Percentiles rank a stretch among this genome's conserved stretches.
Conservation (phyloP, 139 green algal genomes). For the Haematococcus sp. region DNA sequence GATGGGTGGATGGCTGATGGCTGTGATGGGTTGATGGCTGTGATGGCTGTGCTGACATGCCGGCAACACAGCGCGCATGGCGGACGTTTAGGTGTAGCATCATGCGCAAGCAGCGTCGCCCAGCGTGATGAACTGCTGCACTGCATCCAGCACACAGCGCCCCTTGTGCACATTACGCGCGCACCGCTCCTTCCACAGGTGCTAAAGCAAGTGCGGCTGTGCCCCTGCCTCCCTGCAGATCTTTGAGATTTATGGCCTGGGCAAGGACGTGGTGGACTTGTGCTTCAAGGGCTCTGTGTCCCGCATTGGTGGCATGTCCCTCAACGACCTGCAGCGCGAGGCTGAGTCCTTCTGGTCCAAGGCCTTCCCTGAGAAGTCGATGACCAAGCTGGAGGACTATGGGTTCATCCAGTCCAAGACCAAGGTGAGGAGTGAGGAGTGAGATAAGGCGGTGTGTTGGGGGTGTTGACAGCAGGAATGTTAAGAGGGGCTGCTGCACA, state of each 20-base stretch:
- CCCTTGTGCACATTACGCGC: too few relatives aligned
- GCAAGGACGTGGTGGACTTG: constrained; percentile 84
- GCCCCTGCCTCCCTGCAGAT: constrained; percentile 90
- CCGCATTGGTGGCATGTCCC: constrained; percentile 93
- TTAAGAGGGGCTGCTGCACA: background rate
- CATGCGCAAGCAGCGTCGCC: too few relatives aligned
- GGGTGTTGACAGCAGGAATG: background rate
- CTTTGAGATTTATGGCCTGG: constrained; percentile 98
- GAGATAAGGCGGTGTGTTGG: background rate
- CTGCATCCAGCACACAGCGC: too few relatives aligned
- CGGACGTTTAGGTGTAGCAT: too few relatives aligned
- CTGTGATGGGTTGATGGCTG: too few relatives aligned
- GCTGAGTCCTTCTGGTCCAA: constrained; percentile 84
- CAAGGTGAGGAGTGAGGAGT: constrained; percentile 26
- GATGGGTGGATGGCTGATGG: too few relatives aligned
- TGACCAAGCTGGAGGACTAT: constrained; percentile 97
- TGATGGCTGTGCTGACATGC: too few relatives aligned
- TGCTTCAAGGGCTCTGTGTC: constrained; percentile 84
- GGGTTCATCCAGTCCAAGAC: constrained; percentile 91
- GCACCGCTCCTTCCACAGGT: too few relatives aligned
- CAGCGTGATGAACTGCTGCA: too few relatives aligned
- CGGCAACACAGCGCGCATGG: too few relatives aligned
- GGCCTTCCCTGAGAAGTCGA: constrained; percentile 86
- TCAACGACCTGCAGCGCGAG: constrained; percentile 92
- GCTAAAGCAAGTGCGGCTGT: too few relatives aligned